These are phyloP conservation scores for Orbilia blumenaviensis DNA, from an alignment of 2,329 filamentous ascomycete genomes.

Conservation along the genomic window DNA sequence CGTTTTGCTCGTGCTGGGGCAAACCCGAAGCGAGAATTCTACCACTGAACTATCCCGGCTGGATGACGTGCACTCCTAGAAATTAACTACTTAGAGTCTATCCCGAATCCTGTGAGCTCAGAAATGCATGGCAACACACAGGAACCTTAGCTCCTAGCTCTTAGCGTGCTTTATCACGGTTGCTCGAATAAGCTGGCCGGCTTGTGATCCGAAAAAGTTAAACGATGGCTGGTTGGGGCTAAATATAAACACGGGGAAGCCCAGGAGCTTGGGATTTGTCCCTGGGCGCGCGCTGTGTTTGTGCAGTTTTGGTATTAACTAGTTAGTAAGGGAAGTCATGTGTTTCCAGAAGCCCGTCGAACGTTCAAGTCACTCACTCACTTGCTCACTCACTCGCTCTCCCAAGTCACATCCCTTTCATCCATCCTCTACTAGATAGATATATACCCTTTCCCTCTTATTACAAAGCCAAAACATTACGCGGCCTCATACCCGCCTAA, in stretches of 20 bases:
- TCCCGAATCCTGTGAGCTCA: neutral
- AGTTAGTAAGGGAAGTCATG: neutral
- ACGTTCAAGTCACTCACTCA: constrained; percentile 1
- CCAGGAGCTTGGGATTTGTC: too few relatives aligned
- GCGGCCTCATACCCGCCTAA: constrained; percentile 18
- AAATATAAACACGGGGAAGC: neutral
- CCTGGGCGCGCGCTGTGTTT: too few relatives aligned
- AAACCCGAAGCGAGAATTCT: constrained; percentile 51
- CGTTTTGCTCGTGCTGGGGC: constrained; percentile 10
- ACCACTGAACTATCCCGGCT: constrained; percentile 47
- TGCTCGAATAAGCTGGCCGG: too few relatives aligned
- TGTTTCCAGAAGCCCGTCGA: constrained; percentile 53
- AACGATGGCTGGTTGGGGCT: too few relatives aligned
- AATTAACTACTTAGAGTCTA: neutral
- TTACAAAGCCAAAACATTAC: constrained; percentile 52
- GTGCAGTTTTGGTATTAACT: too few relatives aligned
- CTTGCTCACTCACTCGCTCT: neutral
- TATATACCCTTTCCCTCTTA: too few relatives aligned
- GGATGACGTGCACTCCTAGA: neutral
- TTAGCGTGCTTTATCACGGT: neutral
- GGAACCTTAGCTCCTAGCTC: too few relatives aligned
- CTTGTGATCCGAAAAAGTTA: too few relatives aligned
- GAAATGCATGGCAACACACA: too few relatives aligned
- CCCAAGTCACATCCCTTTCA: neutral
- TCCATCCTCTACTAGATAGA: too few relatives aligned